Percentiles rank a stretch among this genome's conserved stretches.
phyloP scores from a whole-genome alignment of 305 asterid species.

The Plantago coronopus region DNA sequence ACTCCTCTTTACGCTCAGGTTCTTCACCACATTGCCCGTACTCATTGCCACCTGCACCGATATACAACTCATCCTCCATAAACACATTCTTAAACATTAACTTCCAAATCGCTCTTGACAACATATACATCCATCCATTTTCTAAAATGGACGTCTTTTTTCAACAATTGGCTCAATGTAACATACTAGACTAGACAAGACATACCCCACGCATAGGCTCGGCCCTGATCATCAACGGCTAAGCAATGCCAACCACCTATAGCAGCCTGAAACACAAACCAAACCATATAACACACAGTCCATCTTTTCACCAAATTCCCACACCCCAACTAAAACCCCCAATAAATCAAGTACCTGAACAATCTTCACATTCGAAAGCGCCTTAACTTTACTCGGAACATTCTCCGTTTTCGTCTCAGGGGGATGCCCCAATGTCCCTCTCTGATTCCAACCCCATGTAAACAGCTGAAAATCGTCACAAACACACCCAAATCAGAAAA shows the following conservation, averaged over 20 bases:
- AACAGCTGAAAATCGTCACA: constrained; percentile 56
- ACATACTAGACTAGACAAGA: constrained; percentile 3
- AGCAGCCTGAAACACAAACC: constrained; percentile 68
- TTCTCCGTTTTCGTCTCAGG: constrained; percentile 85
- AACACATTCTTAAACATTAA: constrained; percentile 4
- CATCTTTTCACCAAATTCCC: not conserved
- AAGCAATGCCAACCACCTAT: constrained; percentile 99
- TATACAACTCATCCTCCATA: constrained; percentile 22
- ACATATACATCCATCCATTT: constrained; percentile 8
- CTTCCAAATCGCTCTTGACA: not conserved
- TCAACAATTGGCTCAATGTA: constrained; percentile 7
- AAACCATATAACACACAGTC: constrained; percentile 16
- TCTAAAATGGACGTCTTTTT: constrained; percentile 7
- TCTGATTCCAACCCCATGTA: constrained; percentile 99
- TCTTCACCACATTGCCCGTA: constrained; percentile 99
- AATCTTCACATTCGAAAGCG: constrained; percentile 72
- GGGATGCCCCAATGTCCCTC: constrained; percentile 95
- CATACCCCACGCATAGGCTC: constrained; percentile 97
- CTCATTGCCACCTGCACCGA: constrained; percentile 86
- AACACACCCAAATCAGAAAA: not conserved
- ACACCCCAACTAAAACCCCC: not conserved
- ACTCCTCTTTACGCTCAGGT: constrained; percentile 89
- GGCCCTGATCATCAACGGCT: constrained; percentile 97
- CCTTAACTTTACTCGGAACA: constrained; percentile 89
- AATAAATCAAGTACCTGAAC: constrained; percentile 59